These are phyloP conservation scores for Leccinum pellstonianum DNA, from an alignment of 768 basidiomycete genomes.

Conservation along the genomic window DNA sequence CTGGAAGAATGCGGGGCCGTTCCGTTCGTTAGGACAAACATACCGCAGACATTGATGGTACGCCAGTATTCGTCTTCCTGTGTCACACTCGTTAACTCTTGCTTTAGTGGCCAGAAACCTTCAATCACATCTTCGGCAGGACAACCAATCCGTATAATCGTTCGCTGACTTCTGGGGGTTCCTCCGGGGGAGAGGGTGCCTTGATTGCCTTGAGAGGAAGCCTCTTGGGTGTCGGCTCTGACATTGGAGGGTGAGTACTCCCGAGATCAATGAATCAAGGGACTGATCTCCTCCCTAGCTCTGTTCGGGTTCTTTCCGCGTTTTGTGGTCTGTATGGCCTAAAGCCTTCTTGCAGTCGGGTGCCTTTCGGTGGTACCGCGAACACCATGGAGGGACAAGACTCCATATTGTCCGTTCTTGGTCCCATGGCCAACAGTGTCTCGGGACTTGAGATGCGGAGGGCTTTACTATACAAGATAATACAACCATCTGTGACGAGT, in stretches of 20 bases:
- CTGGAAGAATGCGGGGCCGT: slow-evolving; percentile 67
- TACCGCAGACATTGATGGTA: slow-evolving; percentile 80
- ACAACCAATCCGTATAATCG: slow-evolving; percentile 77
- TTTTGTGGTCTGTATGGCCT: slow-evolving; percentile 73
- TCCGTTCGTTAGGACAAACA: slow-evolving; percentile 68
- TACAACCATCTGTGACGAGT: slow-evolving; percentile 27
- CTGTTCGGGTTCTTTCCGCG: slow-evolving; percentile 66
- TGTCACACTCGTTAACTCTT: background rate
- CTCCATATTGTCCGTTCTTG: slow-evolving; percentile 67
- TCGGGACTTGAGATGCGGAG: slow-evolving; percentile 53
- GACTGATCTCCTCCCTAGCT: slow-evolving; percentile 39
- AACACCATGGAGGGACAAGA: slow-evolving; percentile 74
- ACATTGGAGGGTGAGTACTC: slow-evolving; percentile 67
- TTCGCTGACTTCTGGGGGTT: slow-evolving; percentile 71
- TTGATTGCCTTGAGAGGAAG: slow-evolving; percentile 52
- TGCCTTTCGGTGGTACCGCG: slow-evolving; percentile 64
- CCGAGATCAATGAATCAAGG: background rate
- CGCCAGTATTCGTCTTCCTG: background rate
- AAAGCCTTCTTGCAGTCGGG: slow-evolving; percentile 63
- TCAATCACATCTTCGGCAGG: slow-evolving; percentile 76
- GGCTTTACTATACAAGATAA: too few relatives aligned
- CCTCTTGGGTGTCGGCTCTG: slow-evolving; percentile 69
- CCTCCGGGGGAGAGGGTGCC: slow-evolving; percentile 85
- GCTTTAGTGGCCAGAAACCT: slow-evolving; percentile 70
- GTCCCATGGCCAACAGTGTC: slow-evolving; percentile 62